Percentiles rank a stretch among this genome's conserved stretches.
phyloP scores from a whole-genome alignment of 352 stramenopile genomes.

The Pythium guiyangense region DNA sequence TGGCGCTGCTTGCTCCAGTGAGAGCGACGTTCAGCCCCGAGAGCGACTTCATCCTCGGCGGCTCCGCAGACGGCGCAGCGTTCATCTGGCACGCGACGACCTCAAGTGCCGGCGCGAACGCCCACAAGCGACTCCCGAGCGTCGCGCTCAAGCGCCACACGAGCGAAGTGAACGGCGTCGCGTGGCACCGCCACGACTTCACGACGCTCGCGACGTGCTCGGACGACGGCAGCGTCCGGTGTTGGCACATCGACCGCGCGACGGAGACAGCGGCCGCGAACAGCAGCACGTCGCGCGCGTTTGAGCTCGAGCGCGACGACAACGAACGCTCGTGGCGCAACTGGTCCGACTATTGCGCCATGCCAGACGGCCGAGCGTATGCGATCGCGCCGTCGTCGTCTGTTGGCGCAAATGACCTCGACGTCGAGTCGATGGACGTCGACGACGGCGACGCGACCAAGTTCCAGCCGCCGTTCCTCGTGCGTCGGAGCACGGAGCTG shows the following conservation, averaged over 20 bases:
- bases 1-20: slow-evolving; percentile 13
- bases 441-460: neutral
- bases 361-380: slow-evolving; percentile 14
- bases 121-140: slow-evolving; percentile 14
- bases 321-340: slow-evolving; percentile 10
- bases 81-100: slow-evolving; percentile 51
- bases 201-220: slow-evolving; percentile 49
- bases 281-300: neutral
- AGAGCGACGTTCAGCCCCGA: slow-evolving; percentile 58
- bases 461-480: slow-evolving; percentile 22
- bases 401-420: neutral
- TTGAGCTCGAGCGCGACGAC: neutral
- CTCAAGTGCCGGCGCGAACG: neutral
- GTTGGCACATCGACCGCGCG: slow-evolving; percentile 20
- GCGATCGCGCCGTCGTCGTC: slow-evolving; percentile 5
- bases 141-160: slow-evolving; percentile 54
- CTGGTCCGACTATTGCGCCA: slow-evolving; percentile 14
- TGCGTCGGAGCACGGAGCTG: slow-evolving; percentile 1
- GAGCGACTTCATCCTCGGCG: slow-evolving; percentile 50
- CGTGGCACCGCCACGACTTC: slow-evolving; percentile 49
- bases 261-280: neutral
- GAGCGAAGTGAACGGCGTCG: slow-evolving; percentile 64
- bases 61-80: slow-evolving; percentile 46
- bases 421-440: slow-evolving; percentile 11
- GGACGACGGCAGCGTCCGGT: slow-evolving; percentile 59